Base-by-base conservation (phyloP, 2,329 filamentous ascomycete species). In the Macrophomina pseudophaseolina region DNA sequence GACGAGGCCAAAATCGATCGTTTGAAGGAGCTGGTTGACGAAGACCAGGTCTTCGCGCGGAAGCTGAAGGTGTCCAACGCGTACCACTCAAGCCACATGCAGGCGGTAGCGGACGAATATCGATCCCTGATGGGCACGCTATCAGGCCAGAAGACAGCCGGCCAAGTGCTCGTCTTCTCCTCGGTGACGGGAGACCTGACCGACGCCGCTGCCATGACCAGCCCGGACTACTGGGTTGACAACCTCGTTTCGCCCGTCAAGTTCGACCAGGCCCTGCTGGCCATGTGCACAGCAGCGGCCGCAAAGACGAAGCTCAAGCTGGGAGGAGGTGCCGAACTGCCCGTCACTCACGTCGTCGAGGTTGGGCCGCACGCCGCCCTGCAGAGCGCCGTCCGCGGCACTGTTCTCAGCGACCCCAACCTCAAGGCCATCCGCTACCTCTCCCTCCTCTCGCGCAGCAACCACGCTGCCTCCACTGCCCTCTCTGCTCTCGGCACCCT, bases 41-140 rank as follows among this genome's bases (percentile, higher is more conserved):
- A 74, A 2, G 70, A 78, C 18, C 70, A 74, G 2, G 74, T 77
- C 5, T 84, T 84, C 66, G 75, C 73, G 1, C 73, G 79, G 0
- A 65, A 72, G 9, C 76, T 85, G 1, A 74, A 76, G 51, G 79
- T 83, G 4, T 76, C 80, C 38, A 76, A 70, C 12, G 81, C 82
- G 0, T 84, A 83, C 58, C 82, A 84, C 64, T 81, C 80, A 0
- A 74, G 76, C 42, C 80, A 82, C 44, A 82, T 82, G 80, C 6
- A 74, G 32, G 67, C 72, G 2, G 76, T 75, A 48, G 70, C 73
- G 4, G 68, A 59, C 3, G 68, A 70, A 1, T 79, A 80, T 52
- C 35, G 12, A 11, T n/a, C 51, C 18, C 35, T 28, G 18, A 28
- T 42, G 52, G 30, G 32, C 38, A 23, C 18, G 1, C 35, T 28